Percentiles rank a stretch among this genome's conserved stretches.
phyloP scores from a whole-genome alignment of 805 yeast genomes.

The Ogataea chonburiensis region DNA sequence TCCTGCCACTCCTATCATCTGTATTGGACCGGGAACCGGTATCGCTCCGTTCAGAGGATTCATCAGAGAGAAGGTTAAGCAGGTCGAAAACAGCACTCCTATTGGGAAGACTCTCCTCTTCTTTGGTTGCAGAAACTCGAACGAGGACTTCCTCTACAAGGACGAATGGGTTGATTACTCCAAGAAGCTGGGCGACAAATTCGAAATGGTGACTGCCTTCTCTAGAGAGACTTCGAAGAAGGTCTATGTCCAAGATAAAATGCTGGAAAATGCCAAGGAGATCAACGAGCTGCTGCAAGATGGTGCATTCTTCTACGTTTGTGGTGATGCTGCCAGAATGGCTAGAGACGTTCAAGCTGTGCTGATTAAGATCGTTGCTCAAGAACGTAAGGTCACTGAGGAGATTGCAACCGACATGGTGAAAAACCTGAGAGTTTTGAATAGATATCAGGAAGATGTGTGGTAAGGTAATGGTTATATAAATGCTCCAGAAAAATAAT shows the following conservation, averaged over 20 bases:
- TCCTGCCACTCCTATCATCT: constrained; percentile 77
- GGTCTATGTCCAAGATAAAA: constrained; percentile 83
- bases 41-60: constrained; percentile 98
- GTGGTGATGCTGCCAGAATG: constrained; percentile 97
- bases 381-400: constrained; percentile 59
- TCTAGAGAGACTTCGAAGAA: constrained; percentile 69
- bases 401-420: constrained; percentile 75
- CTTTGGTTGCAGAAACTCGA: constrained; percentile 81
- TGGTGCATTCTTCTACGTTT: constrained; percentile 90
- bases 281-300: constrained; percentile 52
- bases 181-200: constrained; percentile 55
- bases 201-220: constrained; percentile 79
- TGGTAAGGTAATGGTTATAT: constrained; percentile 53
- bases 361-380: constrained; percentile 58
- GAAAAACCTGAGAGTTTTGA: constrained; percentile 75
- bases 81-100: constrained; percentile 43
- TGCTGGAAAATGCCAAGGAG: constrained; percentile 52
- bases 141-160: constrained; percentile 79
- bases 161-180: constrained; percentile 87
- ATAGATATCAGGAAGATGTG: constrained; percentile 95
- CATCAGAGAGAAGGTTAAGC: constrained; percentile 77
- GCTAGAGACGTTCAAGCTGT: constrained; percentile 87
- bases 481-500: not conserved
- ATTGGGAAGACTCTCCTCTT: constrained; percentile 77
- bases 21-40: constrained; percentile 99